These are phyloP conservation scores for Musa itinerans DNA, from an alignment of 176 grass and related monocot species.

Conservation along the genomic window DNA sequence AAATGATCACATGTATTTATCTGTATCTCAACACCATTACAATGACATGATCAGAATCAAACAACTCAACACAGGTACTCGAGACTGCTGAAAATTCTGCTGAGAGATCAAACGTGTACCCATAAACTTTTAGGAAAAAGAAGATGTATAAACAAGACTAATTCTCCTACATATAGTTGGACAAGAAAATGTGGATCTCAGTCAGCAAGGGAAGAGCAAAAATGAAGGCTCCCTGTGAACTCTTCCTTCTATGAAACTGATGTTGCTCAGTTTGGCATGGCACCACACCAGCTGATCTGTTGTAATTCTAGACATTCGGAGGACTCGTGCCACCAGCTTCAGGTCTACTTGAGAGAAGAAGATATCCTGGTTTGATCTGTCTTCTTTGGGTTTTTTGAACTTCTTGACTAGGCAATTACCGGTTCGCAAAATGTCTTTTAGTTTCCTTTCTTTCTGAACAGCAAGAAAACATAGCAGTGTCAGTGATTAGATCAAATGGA, in stretches of 20 bases:
- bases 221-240: slow-evolving; percentile 93
- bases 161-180: neutral
- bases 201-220: slow-evolving; percentile 87
- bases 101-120: neutral
- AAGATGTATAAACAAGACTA: neutral
- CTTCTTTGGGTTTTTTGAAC: slow-evolving; percentile 94
- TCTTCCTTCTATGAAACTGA: slow-evolving; percentile 54
- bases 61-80: neutral
- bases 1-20: too few relatives aligned
- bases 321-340: slow-evolving; percentile 61
- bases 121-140: neutral
- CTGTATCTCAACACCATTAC: too few relatives aligned
- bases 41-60: too few relatives aligned
- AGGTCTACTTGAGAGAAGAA: slow-evolving; percentile 93
- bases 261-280: slow-evolving; percentile 68
- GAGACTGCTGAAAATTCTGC: neutral
- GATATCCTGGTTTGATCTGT: slow-evolving; percentile 67
- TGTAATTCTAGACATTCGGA: slow-evolving; percentile 69
- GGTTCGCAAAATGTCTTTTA: slow-evolving; percentile 77
- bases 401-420: slow-evolving; percentile 95
- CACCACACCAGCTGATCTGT: slow-evolving; percentile 92
- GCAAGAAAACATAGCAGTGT: neutral
- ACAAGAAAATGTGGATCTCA: neutral
- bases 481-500: neutral
- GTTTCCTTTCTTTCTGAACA: slow-evolving; percentile 74